Base-by-base conservation (phyloP, 805 yeast species). In the Starmerella etchellsii region DNA sequence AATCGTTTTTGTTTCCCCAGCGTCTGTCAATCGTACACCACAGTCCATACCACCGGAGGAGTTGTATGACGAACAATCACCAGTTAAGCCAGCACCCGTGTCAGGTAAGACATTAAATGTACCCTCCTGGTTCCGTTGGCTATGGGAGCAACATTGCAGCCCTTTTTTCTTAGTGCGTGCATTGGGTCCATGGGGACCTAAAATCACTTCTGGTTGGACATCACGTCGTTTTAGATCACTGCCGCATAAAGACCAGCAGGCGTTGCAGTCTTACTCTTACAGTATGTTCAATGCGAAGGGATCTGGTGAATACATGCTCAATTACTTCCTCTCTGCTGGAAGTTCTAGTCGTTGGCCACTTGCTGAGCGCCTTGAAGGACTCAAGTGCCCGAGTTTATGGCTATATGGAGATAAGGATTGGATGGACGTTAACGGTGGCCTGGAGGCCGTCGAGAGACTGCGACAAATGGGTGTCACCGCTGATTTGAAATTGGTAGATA, bases 281-380 rank as follows among this genome's bases (percentile, higher is more conserved):
- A 73, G 77, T 3, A 82, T 87, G 11, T 91, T 91, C 66, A 81
- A 78, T 49, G 78, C 82, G 7, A 73, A 68, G 3, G 98, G 98
- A 0, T 81, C 93, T 0, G 97, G 97, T 6, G 98, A 88, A 61
- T 88, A 88, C 57, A 77, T 88, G 67, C 65, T 91, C 49, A 81
- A 83, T 50, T 81, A 79, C 54, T 65, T 85, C 16, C 63, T 88
- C 20, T 87, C 83, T 0, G 94, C 95, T 6, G 98, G 97, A 3
- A 97, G 94, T 0, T 73, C 74, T 36, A 94, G 96, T 1, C 66
- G 95, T 46, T 63, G 70, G 51, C 94, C 97, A 1, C 63, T 88
- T 39, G 57, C 60, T 6, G 61, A 65, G 32, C 59, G 81, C 18
- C 66, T 79, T 13, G 60, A 69, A 24, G 51, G 58, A 13, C 58